Evolutionary conservation across 768 basidiomycete species (phyloP), one percentile per base, ranked within the genome.

Genomic region (Tricholoma hemisulphureum): DNA sequence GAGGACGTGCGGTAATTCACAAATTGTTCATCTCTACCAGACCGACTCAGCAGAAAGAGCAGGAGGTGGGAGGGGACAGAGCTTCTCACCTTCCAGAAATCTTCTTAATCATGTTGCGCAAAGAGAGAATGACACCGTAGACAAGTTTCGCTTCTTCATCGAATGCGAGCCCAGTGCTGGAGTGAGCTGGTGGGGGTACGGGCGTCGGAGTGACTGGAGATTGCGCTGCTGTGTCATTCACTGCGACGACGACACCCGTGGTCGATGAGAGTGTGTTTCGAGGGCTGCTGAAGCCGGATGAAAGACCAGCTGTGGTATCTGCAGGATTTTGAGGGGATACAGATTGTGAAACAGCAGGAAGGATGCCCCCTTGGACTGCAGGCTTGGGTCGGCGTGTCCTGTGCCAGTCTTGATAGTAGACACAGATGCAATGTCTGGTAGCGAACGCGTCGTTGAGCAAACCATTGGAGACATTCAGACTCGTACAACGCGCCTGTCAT

Each of bases 61-160:
- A 6, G 20, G 5, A 10, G 31, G 29, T 45, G 37, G 13, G 43
- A 29, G 24, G 18, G 41, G n/a, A n/a, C n/a, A n/a, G n/a, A n/a
- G n/a, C n/a, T 32, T 29, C 31, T 64, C 76, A 95, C 96, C 87
- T 82, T 63, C 89, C 87, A 11, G 95, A 91, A 9, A 99, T 73
- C 72, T 97, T 98, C 79, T 87, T 96, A 68, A 96, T 79, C 95
- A 98, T 96, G 71, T 93, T 95, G 55, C 93, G 77, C 64, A 99
- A 69, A 6, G 93, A 95, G 41, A 98, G 77, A 13, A 98, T 80
- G 54, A 99, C 92, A 56, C 97, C 97, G 69, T 98, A 99, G 0
- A 99, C 95, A 59, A 99, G 82, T 69, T 99, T 99, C 1, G 89
- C 88, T 72, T 99, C 96, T 71, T 99, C 97, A 67, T 99, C 97